Evolutionary conservation across 1,284 basidiomycete species (phyloP), one percentile per base, ranked within the genome.

Genomic region (Rhodofomes roseus): DNA sequence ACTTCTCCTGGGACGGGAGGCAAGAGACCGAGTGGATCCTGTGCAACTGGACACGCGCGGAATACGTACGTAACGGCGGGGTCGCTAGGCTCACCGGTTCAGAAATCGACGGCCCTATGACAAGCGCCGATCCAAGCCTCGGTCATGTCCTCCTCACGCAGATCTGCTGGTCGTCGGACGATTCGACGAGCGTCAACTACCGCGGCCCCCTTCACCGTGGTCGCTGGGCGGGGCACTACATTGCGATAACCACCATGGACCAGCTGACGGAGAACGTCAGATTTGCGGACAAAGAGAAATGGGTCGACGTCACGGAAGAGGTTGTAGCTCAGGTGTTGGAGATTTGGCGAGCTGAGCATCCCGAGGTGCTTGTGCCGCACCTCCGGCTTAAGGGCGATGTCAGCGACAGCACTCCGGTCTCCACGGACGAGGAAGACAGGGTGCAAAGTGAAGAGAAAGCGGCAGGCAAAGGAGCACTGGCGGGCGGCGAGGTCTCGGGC

Each of bases 191-290:
- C 18, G 55, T 63, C 55, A 4, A 7, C 14, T 46, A 50, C 4
- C 12, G 29, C 6, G 48, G 48, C 6, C 23, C 50, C 20, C 23
- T 69, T 12, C 40, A 37, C 7, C 57, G 54, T 2, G 67, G 66
- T 0, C 53, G 51, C 1, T 69, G 66, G 67, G 67, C 66, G 4
- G 66, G 65, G 65, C 58, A 76, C 68, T 1, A 69, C 62, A 62
- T 77, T 68, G 63, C 68, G 61, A 66, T 79, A 67, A 14, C 65
- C 57, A 23, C 57, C 20, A n/a, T 58, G 41, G 59, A 60, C 23
- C 29, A 46, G 25, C 31, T 65, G 9, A 22, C 50, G 20, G 23
- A 25, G 57, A 11, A 46, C 3, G 25, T 12, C 4, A 39, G 16
- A 1, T 43, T 20, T 16, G 16, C 16, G 14, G 55, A 52, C 18